phyloP scores from a whole-genome alignment of 208 protist genomes.

The Leishmania tarentolae region DNA sequence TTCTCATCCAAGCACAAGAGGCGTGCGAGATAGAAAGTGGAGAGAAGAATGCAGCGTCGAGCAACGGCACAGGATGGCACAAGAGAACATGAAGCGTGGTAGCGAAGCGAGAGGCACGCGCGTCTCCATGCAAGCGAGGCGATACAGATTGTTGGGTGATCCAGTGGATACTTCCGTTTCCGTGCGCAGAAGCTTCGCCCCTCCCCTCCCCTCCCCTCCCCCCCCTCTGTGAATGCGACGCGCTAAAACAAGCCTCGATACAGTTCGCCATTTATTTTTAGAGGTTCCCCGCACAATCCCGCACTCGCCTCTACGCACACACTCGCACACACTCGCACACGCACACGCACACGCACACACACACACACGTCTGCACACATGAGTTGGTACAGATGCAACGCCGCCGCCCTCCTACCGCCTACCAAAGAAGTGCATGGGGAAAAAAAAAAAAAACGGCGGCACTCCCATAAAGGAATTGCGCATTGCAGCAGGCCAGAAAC shows the following conservation, averaged over 20 bases:
- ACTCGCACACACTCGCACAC: slow-evolving; percentile 1
- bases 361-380: not conserved
- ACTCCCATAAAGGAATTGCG: too few relatives aligned
- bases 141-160: not conserved
- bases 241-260: not conserved
- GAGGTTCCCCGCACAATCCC: not conserved
- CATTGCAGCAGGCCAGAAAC: not conserved
- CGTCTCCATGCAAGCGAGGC: not conserved
- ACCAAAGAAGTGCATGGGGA: not conserved
- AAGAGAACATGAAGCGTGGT: slow-evolving; percentile 10
- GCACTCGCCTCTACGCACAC: not conserved
- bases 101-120: slow-evolving; percentile 4
- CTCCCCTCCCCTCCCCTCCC: too few relatives aligned
- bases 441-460: too few relatives aligned
- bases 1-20: not conserved
- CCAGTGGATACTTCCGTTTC: not conserved
- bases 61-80: not conserved
- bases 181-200: not conserved
- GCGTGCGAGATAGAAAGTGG: not conserved
- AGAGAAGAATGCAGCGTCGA: not conserved
- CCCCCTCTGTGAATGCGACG: not conserved
- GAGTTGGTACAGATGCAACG: not conserved
- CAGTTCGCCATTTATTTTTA: not conserved
- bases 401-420: not conserved
- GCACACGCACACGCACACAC: not conserved